Percentiles rank a stretch among this genome's conserved stretches.
phyloP scores from a whole-genome alignment of 805 yeast species.

The Komagataella pastoris region DNA sequence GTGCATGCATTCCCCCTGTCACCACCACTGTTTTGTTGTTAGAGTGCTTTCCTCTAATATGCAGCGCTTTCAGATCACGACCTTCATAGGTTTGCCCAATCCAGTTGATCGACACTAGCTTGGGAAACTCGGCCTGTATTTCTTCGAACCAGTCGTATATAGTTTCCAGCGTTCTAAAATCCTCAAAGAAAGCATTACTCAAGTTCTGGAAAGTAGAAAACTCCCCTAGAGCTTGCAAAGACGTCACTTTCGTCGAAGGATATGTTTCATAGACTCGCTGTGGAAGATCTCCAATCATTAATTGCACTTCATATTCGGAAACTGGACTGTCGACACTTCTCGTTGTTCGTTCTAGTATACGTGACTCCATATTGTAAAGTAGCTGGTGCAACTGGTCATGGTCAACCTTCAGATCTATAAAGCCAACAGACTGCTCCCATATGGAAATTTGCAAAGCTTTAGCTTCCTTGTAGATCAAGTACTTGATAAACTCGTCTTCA shows the following conservation, averaged over 20 bases:
- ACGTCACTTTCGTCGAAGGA: constrained; percentile 17
- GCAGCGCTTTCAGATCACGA: constrained; percentile 50
- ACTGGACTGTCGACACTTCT: not conserved
- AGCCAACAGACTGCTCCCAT: constrained; percentile 38
- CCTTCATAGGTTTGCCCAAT: constrained; percentile 73
- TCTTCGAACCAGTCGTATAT: constrained; percentile 64
- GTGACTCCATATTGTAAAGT: constrained; percentile 1
- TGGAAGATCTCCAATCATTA: constrained; percentile 43
- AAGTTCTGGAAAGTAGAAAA: constrained; percentile 1
- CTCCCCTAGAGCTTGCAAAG: not conserved
- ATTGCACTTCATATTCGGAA: constrained; percentile 15
- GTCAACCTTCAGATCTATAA: constrained; percentile 30
- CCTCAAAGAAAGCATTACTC: constrained; percentile 38
- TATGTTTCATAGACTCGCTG: constrained; percentile 42
- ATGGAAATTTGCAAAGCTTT: constrained; percentile 14
- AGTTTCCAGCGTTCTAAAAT: constrained; percentile 53
- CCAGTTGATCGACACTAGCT: constrained; percentile 44
- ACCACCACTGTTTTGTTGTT: constrained; percentile 47
- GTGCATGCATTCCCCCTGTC: constrained; percentile 78
- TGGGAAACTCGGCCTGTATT: constrained; percentile 48
- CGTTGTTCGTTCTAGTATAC: not conserved
- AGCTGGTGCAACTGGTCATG: constrained; percentile 11
- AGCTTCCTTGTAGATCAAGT: constrained; percentile 10
- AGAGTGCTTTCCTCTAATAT: constrained; percentile 14
- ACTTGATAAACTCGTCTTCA: constrained; percentile 9